Conservation (phyloP, 2,329 filamentous ascomycete species). For the Sordariomycetes sp. region DNA sequence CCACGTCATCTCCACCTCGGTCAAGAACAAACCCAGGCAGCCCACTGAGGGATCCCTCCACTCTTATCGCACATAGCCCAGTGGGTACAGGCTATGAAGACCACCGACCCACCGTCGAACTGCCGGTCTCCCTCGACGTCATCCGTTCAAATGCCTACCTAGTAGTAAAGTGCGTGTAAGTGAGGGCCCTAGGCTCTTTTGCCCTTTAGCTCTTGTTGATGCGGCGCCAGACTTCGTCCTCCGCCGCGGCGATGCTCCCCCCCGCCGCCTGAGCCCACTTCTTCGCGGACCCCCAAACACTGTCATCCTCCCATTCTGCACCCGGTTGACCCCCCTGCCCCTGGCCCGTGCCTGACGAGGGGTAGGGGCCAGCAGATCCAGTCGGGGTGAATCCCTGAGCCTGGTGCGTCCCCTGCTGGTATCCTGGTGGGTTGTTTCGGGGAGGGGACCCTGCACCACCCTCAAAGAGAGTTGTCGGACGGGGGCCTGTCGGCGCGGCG, state of each 20-base stretch:
- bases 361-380: neutral
- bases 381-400: neutral
- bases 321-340: neutral
- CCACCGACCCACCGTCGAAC: neutral
- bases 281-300: constrained; percentile 46
- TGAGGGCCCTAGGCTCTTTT: neutral
- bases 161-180: neutral
- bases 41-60: neutral
- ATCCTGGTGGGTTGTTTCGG: neutral
- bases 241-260: constrained; percentile 44
- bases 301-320: constrained; percentile 20
- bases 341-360: neutral
- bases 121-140: neutral
- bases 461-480: constrained; percentile 7
- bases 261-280: constrained; percentile 47
- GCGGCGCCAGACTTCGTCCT: constrained; percentile 51
- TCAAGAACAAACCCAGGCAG: neutral
- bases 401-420: constrained; percentile 1
- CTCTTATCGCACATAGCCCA: neutral
- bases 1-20: neutral
- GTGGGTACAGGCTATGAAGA: neutral
- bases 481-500: constrained; percentile 8
- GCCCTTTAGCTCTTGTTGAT: constrained; percentile 44
- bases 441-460: constrained; percentile 10
- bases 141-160: neutral